Evolutionary conservation across 495 filamentous ascomycete genomes (phyloP).

Genomic region (Aspergillus affinis): DNA sequence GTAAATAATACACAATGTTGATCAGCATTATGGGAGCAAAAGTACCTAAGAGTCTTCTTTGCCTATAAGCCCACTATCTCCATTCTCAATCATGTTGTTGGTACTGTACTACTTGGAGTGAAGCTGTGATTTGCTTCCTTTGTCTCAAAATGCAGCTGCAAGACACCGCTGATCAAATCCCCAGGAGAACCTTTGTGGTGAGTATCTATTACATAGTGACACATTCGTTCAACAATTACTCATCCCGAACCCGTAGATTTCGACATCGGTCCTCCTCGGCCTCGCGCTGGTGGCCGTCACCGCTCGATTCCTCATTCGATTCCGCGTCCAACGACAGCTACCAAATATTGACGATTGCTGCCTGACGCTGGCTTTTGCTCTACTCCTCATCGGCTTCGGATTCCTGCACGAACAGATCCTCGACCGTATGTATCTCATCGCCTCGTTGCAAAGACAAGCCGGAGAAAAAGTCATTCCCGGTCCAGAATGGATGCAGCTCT

Average conservation of each 20-base stretch:
- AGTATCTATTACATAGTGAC: no score
- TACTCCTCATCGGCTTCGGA: not conserved
- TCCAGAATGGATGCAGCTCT: not conserved
- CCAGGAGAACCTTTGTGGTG: not conserved
- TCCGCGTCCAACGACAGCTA: slow-evolving; percentile 4
- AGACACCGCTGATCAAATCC: not conserved
- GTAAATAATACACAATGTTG: no score
- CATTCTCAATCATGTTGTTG: not conserved
- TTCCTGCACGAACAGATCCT: slow-evolving; percentile 3
- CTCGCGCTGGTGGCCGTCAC: not conserved
- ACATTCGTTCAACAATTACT: not conserved
- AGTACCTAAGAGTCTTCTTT: not conserved
- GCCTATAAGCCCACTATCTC: not conserved
- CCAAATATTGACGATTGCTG: not conserved
- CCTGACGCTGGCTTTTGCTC: not conserved
- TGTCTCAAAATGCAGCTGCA: not conserved
- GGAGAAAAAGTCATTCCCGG: not conserved
- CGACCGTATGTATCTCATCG: slow-evolving; percentile 5
- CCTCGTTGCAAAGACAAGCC: not conserved
- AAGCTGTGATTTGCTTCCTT: not conserved
- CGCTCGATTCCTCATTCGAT: slow-evolving; percentile 5
- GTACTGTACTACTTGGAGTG: no score
- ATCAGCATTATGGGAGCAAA: no score
- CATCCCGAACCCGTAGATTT: not conserved
- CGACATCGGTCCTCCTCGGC: slow-evolving; percentile 1